A percentile compares a stretch with the other conserved stretches of the same genome.
Evolutionary conservation across 2,329 filamentous ascomycete genomes (phyloP).

Genomic region (Penicillium janthinellum): DNA sequence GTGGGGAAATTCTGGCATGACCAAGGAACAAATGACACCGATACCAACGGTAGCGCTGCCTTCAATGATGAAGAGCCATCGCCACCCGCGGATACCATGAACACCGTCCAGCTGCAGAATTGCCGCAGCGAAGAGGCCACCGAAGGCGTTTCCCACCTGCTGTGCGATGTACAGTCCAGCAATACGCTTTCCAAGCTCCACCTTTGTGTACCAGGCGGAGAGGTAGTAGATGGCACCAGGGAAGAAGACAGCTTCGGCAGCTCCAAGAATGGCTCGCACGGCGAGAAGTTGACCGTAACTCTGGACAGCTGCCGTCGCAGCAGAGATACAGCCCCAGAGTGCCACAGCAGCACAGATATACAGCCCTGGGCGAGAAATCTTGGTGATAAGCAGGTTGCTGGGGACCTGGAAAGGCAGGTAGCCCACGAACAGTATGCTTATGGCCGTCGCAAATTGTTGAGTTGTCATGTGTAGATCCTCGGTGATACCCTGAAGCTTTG

Average conservation of each 20-base stretch:
- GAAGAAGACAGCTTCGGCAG: conserved; percentile 64
- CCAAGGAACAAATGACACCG: conserved; percentile 34
- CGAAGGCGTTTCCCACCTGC: conserved; percentile 31
- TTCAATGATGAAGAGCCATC: conserved; percentile 36
- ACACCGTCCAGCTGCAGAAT: conserved; percentile 28
- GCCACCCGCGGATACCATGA: conserved; percentile 27
- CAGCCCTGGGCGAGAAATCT: conserved; percentile 52
- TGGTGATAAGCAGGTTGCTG: conserved; percentile 55
- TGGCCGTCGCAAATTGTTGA: conserved; percentile 36
- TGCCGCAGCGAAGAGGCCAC: conserved; percentile 31
- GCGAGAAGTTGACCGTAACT: conserved; percentile 59
- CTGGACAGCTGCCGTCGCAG: conserved; percentile 55
- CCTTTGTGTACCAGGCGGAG: conserved; percentile 46
- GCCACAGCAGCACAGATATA: conserved; percentile 59
- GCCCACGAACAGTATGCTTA: conserved; percentile 32
- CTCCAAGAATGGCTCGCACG: conserved; percentile 62
- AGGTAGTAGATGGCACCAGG: conserved; percentile 47
- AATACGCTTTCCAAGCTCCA: conserved; percentile 32
- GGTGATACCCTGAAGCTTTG: conserved; percentile 46
- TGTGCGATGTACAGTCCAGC: conserved; percentile 34
- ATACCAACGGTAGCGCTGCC: conserved; percentile 31
- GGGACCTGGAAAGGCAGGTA: conserved; percentile 43
- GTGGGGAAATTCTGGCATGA: conserved; percentile 46
- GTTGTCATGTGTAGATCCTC: conserved; percentile 43
- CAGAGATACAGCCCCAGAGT: conserved; percentile 63